Conservation (phyloP, 768 basidiomycete genomes). For the Crepidotus variabilis region DNA sequence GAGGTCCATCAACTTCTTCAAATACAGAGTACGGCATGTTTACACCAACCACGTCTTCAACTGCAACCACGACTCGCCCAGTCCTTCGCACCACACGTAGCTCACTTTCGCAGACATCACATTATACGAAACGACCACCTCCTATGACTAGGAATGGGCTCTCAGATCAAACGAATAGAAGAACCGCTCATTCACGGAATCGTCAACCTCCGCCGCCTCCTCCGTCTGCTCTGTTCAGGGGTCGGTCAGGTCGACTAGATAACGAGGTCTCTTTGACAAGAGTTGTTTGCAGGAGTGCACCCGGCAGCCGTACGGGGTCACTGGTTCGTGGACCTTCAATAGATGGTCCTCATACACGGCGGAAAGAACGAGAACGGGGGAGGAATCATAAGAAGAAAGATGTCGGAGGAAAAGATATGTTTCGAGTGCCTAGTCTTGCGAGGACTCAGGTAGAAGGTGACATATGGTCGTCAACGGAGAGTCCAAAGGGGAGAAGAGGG, state of each 20-base stretch:
- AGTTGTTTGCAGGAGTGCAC: conserved; percentile 70
- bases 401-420: conserved; percentile 25
- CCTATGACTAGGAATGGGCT: conserved; percentile 21
- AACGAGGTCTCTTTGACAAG: conserved; percentile 46
- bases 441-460: conserved; percentile 59
- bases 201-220: conserved; percentile 11
- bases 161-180: conserved; percentile 33
- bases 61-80: conserved; percentile 8
- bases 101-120: conserved; percentile 34
- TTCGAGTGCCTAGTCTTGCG: conserved; percentile 55
- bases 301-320: conserved; percentile 59
- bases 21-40: conserved; percentile 5
- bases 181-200: conserved; percentile 2
- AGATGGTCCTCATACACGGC: conserved; percentile 11
- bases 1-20: conserved; percentile 30
- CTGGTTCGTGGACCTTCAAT: conserved; percentile 19
- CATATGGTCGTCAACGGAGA: conserved; percentile 35
- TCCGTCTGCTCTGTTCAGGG: conserved; percentile 36
- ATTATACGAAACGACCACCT: conserved; percentile 6
- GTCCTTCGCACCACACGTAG: conserved; percentile 33
- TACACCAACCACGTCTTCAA: conserved; percentile 4
- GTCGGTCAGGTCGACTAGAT: conserved; percentile 29
- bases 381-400: conserved; percentile 21
- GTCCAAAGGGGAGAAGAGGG: conserved; percentile 11
- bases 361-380: conserved; percentile 24